phyloP scores from a whole-genome alignment of 768 basidiomycete species.

The Aureoboletus auriporus region DNA sequence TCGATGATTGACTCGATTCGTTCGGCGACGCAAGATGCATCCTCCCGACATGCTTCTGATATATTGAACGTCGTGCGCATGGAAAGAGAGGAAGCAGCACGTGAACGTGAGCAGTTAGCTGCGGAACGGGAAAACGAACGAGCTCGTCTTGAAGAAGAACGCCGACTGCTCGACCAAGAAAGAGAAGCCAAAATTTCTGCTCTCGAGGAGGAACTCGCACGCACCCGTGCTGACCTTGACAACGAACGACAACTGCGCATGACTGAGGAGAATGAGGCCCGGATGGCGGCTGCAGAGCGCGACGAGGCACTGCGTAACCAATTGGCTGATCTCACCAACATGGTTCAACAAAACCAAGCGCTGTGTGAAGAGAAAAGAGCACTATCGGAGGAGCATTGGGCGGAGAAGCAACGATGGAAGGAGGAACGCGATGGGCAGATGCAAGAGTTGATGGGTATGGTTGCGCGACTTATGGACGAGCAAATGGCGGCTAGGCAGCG shows the following conservation, averaged over 20 bases:
- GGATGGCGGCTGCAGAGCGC: slow-evolving; percentile 59
- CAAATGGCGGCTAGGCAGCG: slow-evolving; percentile 47
- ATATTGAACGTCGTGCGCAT: slow-evolving; percentile 54
- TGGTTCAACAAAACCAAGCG: slow-evolving; percentile 65
- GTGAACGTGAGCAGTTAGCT: slow-evolving; percentile 50
- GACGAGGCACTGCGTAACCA: slow-evolving; percentile 59
- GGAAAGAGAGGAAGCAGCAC: slow-evolving; percentile 57
- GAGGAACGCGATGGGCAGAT: slow-evolving; percentile 55
- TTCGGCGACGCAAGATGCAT: slow-evolving; percentile 48
- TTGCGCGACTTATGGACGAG: slow-evolving; percentile 54
- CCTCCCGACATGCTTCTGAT: slow-evolving; percentile 52
- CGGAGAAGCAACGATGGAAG: slow-evolving; percentile 56
- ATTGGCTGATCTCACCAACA: slow-evolving; percentile 65
- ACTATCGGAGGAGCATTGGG: slow-evolving; percentile 57
- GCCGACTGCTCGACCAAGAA: slow-evolving; percentile 42
- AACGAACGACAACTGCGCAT: slow-evolving; percentile 55
- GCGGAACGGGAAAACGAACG: slow-evolving; percentile 52
- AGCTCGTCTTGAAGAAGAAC: slow-evolving; percentile 48
- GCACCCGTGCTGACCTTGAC: slow-evolving; percentile 56
- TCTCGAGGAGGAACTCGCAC: slow-evolving; percentile 61
- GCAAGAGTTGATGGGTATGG: slow-evolving; percentile 57
- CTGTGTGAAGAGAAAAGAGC: slow-evolving; percentile 57
- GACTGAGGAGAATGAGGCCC: slow-evolving; percentile 58
- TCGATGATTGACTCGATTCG: slow-evolving; percentile 37
- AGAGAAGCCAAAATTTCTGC: slow-evolving; percentile 52